A percentile compares a stretch with the other conserved stretches of the same genome.
Conservation (phyloP, 352 stramenopile genomes). For the Phytophthora pluvialis region DNA sequence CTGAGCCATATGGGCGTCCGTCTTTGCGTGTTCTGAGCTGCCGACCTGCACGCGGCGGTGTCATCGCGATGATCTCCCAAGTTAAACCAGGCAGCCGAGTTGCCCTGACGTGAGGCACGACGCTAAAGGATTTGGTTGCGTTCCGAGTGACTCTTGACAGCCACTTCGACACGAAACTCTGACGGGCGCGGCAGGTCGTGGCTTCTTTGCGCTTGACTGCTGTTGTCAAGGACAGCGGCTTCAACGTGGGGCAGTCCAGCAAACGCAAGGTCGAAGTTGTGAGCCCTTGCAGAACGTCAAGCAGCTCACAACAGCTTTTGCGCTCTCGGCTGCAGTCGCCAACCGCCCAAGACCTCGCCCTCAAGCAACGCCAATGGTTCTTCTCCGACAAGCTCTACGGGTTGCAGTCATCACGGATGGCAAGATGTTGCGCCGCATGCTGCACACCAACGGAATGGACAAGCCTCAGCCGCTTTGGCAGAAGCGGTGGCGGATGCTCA, state of each 20-base stretch:
- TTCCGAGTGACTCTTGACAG: constrained; percentile 21
- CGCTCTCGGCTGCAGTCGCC: constrained; percentile 11
- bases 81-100: constrained; percentile 11
- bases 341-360: not conserved
- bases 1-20: not conserved
- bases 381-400: constrained; percentile 22
- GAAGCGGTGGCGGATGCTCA: constrained; percentile 30
- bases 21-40: constrained; percentile 1
- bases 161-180: constrained; percentile 29
- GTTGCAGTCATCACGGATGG: constrained; percentile 20
- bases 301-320: constrained; percentile 27
- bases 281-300: not conserved
- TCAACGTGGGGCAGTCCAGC: constrained; percentile 8
- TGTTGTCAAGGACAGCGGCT: constrained; percentile 14
- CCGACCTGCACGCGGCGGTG: constrained; percentile 18
- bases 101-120: constrained; percentile 3
- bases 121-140: constrained; percentile 30
- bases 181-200: constrained; percentile 13
- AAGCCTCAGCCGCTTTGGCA: constrained; percentile 32
- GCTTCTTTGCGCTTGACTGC: constrained; percentile 17
- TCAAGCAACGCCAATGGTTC: constrained; percentile 16
- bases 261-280: constrained; percentile 22
- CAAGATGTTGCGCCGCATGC: constrained; percentile 17
- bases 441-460: constrained; percentile 26
- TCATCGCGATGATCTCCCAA: constrained; percentile 15